These are phyloP conservation scores for Eucalyptus fibrosa DNA, from an alignment of 345 rosid genomes.

Conservation along the genomic window DNA sequence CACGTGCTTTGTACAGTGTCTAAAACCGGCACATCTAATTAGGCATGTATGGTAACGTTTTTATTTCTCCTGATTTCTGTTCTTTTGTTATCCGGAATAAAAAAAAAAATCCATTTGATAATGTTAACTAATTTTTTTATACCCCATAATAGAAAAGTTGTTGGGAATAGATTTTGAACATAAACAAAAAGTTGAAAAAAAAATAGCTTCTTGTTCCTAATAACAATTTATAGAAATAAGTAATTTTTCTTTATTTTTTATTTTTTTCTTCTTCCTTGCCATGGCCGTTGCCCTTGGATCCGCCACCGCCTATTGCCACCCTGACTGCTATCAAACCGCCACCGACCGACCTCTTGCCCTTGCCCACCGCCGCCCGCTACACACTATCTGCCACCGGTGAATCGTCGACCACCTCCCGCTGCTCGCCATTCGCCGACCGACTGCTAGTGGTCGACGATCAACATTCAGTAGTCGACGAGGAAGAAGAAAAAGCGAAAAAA, in stretches of 20 bases:
- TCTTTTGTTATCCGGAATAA: accelerated
- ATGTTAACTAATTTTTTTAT: accelerated
- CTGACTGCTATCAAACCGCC: accelerated
- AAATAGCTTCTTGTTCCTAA: accelerated
- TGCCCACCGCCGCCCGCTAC: accelerated
- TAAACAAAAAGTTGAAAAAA: too few relatives aligned
- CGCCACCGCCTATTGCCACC: accelerated
- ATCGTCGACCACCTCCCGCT: accelerated
- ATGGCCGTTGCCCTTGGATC: accelerated
- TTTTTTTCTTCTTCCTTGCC: too few relatives aligned
- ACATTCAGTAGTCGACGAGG: accelerated
- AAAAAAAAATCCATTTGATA: accelerated
- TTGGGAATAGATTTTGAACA: accelerated
- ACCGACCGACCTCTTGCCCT: accelerated
- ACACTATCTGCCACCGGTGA: accelerated
- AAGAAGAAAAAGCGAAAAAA: too few relatives aligned
- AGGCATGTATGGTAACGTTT: accelerated
- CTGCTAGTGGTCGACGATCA: accelerated
- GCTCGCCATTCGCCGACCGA: accelerated
- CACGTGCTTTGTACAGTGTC: too few relatives aligned
- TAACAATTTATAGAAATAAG: too few relatives aligned
- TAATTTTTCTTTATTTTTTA: accelerated
- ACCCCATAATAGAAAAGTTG: too few relatives aligned
- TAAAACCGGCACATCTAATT: too few relatives aligned
- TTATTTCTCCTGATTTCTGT: accelerated